Evolutionary conservation across 805 yeast genomes (phyloP).

Genomic region (Metschnikowia arizonensis): DNA sequence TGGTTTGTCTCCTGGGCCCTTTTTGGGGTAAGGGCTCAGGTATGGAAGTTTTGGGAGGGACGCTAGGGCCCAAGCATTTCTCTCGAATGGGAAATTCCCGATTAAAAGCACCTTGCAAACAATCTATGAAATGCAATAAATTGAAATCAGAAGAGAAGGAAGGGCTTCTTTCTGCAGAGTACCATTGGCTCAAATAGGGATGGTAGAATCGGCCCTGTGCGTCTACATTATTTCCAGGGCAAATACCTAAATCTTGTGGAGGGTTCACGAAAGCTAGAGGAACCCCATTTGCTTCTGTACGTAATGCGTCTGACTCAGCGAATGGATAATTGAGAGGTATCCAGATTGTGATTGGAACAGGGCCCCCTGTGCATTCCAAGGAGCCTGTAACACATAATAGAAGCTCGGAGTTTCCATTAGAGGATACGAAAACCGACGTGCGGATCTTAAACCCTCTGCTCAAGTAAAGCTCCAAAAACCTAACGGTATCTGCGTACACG

Average conservation of each 20-base stretch:
- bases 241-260: constrained; percentile 42
- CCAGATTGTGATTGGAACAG: constrained; percentile 66
- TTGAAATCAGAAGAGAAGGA: constrained; percentile 18
- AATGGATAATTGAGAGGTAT: constrained; percentile 68
- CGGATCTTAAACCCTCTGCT: constrained; percentile 54
- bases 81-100: constrained; percentile 25
- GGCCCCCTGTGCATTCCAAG: constrained; percentile 25
- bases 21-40: constrained; percentile 31
- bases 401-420: constrained; percentile 55
- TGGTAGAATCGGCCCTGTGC: constrained; percentile 67
- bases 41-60: constrained; percentile 25
- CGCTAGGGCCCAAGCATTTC: constrained; percentile 30
- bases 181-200: constrained; percentile 65
- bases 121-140: constrained; percentile 30
- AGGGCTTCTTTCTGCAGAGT: constrained; percentile 5
- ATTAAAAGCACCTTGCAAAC: constrained; percentile 33
- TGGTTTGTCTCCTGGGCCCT: constrained; percentile 7
- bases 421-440: constrained; percentile 52
- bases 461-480: constrained; percentile 47
- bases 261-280: constrained; percentile 68
- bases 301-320: constrained; percentile 7
- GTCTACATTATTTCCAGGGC: constrained; percentile 65
- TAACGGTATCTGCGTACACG: constrained; percentile 59
- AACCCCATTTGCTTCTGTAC: constrained; percentile 30
- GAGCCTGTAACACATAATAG: constrained; percentile 64